Percentiles rank a stretch among this genome's conserved stretches.
Conservation (phyloP, 2,329 filamentous ascomycete genomes). For the Ophiostoma sp. region DNA sequence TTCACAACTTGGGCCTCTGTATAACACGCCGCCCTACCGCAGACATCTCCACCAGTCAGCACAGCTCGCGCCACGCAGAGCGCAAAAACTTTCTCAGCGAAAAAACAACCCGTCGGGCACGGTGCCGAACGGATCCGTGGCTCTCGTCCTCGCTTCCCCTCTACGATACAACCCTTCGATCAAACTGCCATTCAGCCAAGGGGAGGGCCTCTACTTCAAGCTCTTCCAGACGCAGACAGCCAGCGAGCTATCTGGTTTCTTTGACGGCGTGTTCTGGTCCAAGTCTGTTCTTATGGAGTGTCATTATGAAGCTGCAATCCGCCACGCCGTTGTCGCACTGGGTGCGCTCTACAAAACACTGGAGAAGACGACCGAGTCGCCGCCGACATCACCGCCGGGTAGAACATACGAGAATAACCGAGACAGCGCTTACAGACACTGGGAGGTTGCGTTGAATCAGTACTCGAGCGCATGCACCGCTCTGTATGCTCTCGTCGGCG, state of each 20-base stretch:
- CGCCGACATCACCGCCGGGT: conserved; percentile 43
- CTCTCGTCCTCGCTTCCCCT: conserved; percentile 31
- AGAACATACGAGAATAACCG: conserved; percentile 31
- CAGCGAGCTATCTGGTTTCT: conserved; percentile 60
- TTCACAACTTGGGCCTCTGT: neutral
- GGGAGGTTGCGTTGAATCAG: conserved; percentile 55
- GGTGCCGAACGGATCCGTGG: conserved; percentile 25
- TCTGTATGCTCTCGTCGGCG: conserved; percentile 42
- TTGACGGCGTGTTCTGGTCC: conserved; percentile 62
- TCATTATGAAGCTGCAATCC: conserved; percentile 55
- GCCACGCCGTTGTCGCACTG: conserved; percentile 60
- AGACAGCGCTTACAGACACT: conserved; percentile 43
- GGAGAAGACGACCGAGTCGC: conserved; percentile 51
- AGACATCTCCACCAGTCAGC: neutral
- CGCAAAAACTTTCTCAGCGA: conserved; percentile 24
- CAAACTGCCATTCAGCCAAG: conserved; percentile 43
- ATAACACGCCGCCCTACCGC: neutral
- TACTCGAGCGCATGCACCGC: conserved; percentile 54
- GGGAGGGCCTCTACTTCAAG: conserved; percentile 57
- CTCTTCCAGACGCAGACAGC: conserved; percentile 58
- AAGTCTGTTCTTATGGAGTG: conserved; percentile 58
- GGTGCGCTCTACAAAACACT: conserved; percentile 63
- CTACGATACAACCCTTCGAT: conserved; percentile 38
- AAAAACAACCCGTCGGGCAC: conserved; percentile 33
- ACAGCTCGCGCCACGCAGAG: conserved; percentile 18